phyloP scores from a whole-genome alignment of 257 asterid genomes.

The Ballota nigra region DNA sequence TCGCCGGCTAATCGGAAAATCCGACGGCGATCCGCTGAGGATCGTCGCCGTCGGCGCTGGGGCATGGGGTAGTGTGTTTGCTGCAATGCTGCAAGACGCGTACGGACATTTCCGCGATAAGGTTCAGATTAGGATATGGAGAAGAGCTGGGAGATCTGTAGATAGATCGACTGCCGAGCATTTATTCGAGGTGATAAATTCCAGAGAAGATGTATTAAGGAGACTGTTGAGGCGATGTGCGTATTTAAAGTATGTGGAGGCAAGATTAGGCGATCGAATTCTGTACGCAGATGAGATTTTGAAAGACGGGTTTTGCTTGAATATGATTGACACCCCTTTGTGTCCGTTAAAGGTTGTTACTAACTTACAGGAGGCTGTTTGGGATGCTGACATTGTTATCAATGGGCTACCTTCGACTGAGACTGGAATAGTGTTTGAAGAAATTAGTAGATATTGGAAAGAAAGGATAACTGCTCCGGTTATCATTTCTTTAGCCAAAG shows the following conservation, averaged over 20 bases:
- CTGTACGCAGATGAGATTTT: conserved; percentile 88
- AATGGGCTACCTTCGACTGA: conserved; percentile 96
- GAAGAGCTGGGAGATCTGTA: conserved; percentile 76
- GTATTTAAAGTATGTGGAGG: conserved; percentile 93
- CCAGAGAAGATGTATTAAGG: conserved; percentile 88
- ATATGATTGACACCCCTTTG: conserved; percentile 93
- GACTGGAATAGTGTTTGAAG: conserved; percentile 69
- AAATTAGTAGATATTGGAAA: conserved; percentile 85
- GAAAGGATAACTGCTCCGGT: conserved; percentile 69
- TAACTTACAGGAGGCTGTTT: conserved; percentile 94
- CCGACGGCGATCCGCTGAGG: conserved; percentile 73
- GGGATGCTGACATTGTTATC: conserved; percentile 96
- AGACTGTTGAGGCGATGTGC: conserved; percentile 90
- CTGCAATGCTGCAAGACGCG: conserved; percentile 85
- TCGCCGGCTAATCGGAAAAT: conserved; percentile 56
- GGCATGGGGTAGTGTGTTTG: conserved; percentile 97
- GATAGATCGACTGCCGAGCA: conserved; percentile 84
- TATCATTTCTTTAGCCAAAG: conserved; percentile 81
- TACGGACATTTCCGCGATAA: conserved; percentile 73
- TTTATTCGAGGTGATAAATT: conserved; percentile 84
- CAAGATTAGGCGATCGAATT: conserved; percentile 76
- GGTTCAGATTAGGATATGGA: conserved; percentile 87
- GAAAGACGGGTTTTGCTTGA: conserved; percentile 92
- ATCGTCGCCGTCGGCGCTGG: conserved; percentile 91
- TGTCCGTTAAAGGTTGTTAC: conserved; percentile 97